Evolutionary conservation across 2,329 filamentous ascomycete genomes (phyloP).

Genomic region (Knoxdaviesia proteae): DNA sequence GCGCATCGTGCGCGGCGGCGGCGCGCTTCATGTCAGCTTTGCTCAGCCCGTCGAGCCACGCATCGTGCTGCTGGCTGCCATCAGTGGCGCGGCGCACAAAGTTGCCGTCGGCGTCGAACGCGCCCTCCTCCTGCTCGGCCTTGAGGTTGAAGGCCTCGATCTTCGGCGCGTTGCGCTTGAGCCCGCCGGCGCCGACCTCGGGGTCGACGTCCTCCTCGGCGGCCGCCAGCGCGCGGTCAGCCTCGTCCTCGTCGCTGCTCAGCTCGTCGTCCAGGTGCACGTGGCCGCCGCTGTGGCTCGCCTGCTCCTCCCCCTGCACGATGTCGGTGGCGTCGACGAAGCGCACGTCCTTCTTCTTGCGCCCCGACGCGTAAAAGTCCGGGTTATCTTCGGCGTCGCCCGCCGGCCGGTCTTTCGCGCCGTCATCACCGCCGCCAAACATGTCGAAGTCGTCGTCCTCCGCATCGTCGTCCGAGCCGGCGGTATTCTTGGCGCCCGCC

Average conservation of each 20-base stretch:
- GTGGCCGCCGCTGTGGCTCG: constrained; percentile 53
- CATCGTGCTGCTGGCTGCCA: constrained; percentile 75
- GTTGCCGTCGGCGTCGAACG: constrained; percentile 80
- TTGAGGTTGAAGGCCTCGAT: constrained; percentile 93
- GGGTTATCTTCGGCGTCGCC: constrained; percentile 13
- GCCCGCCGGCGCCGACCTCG: constrained; percentile 72
- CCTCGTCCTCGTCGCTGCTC: constrained; percentile 36
- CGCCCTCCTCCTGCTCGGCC: constrained; percentile 74
- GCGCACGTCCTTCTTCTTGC: constrained; percentile 40
- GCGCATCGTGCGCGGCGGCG: constrained; percentile 66
- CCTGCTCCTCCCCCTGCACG: constrained; percentile 49
- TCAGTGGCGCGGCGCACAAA: constrained; percentile 78
- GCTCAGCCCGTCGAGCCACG: constrained; percentile 77
- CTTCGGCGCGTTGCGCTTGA: constrained; percentile 84
- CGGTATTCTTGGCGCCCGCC: constrained; percentile 10
- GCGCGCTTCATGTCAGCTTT: constrained; percentile 87
- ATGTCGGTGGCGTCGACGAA: constrained; percentile 45
- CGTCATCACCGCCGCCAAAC: constrained; percentile 55
- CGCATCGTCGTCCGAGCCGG: constrained; percentile 15
- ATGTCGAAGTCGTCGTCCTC: constrained; percentile 58
- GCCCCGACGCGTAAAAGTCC: constrained; percentile 20
- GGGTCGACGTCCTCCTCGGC: constrained; percentile 63
- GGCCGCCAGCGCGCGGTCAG: constrained; percentile 49
- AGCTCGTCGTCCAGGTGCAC: constrained; percentile 38
- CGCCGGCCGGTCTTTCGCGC: constrained; percentile 20